A percentile compares a stretch with the other conserved stretches of the same genome.
Evolutionary conservation across 345 rosid species (phyloP).

Genomic region (Euphorbia pulcherrima): DNA sequence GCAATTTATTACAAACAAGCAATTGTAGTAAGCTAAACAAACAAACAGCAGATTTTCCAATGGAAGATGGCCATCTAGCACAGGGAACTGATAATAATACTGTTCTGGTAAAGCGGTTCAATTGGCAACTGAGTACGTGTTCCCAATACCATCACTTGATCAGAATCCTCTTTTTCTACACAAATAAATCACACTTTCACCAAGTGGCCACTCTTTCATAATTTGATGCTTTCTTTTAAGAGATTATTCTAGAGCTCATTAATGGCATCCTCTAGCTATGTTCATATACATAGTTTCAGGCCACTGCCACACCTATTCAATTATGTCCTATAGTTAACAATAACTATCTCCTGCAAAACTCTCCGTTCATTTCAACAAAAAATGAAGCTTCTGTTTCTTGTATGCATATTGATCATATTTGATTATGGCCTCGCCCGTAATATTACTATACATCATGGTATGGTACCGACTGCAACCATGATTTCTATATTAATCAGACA

Average conservation of each 20-base stretch:
- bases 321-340: background rate
- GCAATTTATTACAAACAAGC: too few relatives aligned
- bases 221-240: background rate
- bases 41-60: too few relatives aligned
- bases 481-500: background rate
- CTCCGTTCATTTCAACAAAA: background rate
- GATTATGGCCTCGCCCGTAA: constrained; percentile 11
- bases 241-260: background rate
- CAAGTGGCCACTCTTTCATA: background rate
- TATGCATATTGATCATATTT: constrained; percentile 21
- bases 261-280: too few relatives aligned
- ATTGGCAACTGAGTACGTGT: too few relatives aligned
- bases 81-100: too few relatives aligned
- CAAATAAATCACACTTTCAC: background rate
- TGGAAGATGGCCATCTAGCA: too few relatives aligned
- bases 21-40: too few relatives aligned
- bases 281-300: background rate
- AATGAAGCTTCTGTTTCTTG: constrained; percentile 23
- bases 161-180: background rate
- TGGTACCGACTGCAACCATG: constrained; percentile 22
- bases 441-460: constrained; percentile 2
- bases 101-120: too few relatives aligned
- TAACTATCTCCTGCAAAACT: background rate
- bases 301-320: background rate
- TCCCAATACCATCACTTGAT: background rate